Evolutionary conservation across 176 grass and related monocot genomes (phyloP), one percentile per base, ranked within the genome.

Genomic region (Aegilops longissima): DNA sequence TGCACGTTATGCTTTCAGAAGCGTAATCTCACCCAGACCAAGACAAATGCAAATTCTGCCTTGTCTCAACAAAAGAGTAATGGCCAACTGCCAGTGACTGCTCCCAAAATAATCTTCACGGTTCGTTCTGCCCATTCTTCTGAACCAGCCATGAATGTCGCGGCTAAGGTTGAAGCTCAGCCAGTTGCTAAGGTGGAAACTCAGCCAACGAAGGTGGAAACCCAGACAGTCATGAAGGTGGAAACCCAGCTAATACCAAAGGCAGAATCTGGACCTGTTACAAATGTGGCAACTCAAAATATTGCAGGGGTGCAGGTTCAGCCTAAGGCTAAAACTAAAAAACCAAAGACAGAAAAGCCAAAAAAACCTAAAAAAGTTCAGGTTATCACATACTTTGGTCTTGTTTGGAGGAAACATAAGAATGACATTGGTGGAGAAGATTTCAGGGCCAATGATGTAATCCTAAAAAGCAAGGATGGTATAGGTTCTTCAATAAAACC

Each of bases 351-450:
- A 68, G 91, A 82, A 33, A 85, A 80, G 66, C 83, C 61, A 0
- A 90, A 31, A 85, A 96, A 96, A 89, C 77, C 8, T 45, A 87
- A 87, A 86, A 88, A 83, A 38, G 27, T 73, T 59, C 88, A 90
- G 73, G 88, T 88, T 34, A 92, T 92, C 36, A 88, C 78, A 71
- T 92, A 84, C 83, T 98, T 91, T 86, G 97, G 97, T 81, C 94
- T 99, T 1, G 84, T 95, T 49, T 99, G 94, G 94, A 99, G 89
- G 89, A 87, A 81, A 85, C 84, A 83, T 44, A 91, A 86, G 51
- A 89, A 29, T 20, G 90, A 91, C 20, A 81, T 47, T 61, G 81
- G 82, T 40, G 90, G 89, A 67, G 76, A 74, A 83, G 77, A 94
- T 52, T 96, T 94, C 72, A 99, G 94, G 86, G 64, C 76, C 1